phyloP scores from a whole-genome alignment of 1,284 basidiomycete species.

The Somion occarium region DNA sequence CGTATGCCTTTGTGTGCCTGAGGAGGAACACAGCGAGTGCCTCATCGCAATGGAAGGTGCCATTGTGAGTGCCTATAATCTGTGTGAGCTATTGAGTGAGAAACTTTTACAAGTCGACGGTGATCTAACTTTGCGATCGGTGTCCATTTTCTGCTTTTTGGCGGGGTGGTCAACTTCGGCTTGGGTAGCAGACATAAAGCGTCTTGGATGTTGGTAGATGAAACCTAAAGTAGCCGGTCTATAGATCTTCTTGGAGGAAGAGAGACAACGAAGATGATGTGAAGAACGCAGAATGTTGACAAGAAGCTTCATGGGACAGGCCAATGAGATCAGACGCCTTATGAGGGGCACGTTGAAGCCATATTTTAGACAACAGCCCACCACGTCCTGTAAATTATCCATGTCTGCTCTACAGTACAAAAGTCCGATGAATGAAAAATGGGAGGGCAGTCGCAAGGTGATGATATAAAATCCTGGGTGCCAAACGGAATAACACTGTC shows the following conservation, averaged over 20 bases:
- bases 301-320: background rate
- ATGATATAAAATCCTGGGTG: slow-evolving; percentile 3
- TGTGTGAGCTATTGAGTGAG: slow-evolving; percentile 22
- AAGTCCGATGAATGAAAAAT: background rate
- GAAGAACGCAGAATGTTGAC: no score
- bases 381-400: slow-evolving; percentile 1
- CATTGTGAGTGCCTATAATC: slow-evolving; percentile 91
- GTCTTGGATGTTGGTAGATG: background rate
- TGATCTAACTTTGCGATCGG: slow-evolving; percentile 30
- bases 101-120: background rate
- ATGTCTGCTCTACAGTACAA: background rate
- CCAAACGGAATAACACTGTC: background rate
- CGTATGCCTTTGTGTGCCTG: slow-evolving; percentile 73
- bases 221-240: background rate
- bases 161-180: slow-evolving; percentile 28
- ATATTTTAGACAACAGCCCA: no score
- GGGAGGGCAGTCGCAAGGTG: background rate
- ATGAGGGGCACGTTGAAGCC: background rate
- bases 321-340: slow-evolving; percentile 1
- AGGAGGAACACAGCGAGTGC: slow-evolving; percentile 92
- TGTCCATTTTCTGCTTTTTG: slow-evolving; percentile 47
- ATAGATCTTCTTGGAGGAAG: background rate
- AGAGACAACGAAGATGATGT: background rate
- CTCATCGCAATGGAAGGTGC: slow-evolving; percentile 97
- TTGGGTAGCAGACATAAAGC: slow-evolving; percentile 30